Conservation (phyloP, 495 filamentous ascomycete genomes). For the Aspergillus indologenus region DNA sequence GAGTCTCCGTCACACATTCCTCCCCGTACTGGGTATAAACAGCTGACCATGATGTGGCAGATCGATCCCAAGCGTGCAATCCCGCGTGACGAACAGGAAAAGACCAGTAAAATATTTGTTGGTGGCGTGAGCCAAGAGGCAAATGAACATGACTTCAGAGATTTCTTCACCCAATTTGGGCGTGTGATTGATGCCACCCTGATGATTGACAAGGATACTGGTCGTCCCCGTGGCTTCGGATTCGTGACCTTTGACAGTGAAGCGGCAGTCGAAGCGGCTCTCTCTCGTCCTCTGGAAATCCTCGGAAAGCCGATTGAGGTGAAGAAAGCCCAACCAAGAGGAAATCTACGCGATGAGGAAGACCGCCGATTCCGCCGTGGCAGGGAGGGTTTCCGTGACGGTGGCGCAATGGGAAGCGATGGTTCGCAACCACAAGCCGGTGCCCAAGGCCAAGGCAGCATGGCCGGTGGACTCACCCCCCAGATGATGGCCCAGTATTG, state of each 20-base stretch:
- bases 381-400: constrained; percentile 59
- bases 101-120: constrained; percentile 97
- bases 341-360: constrained; percentile 89
- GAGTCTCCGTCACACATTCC: constrained; percentile 25
- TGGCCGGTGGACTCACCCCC: constrained; percentile 71
- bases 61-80: constrained; percentile 98
- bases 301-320: constrained; percentile 95
- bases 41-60: constrained; percentile 45
- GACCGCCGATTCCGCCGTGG: constrained; percentile 52
- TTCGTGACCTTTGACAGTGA: constrained; percentile 98
- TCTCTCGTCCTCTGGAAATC: constrained; percentile 80
- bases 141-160: constrained; percentile 89
- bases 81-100: constrained; percentile 95
- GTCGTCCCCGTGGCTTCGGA: constrained; percentile 92
- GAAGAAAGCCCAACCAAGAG: constrained; percentile 94
- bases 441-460: constrained; percentile 40
- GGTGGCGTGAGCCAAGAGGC: constrained; percentile 97
- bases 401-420: constrained; percentile 42
- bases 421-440: constrained; percentile 48
- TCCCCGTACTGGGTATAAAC: not conserved
- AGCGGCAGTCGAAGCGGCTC: constrained; percentile 86
- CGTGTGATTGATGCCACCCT: constrained; percentile 94
- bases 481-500: constrained; percentile 98
- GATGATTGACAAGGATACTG: constrained; percentile 99
- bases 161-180: constrained; percentile 95